phyloP scores from a whole-genome alignment of 345 rosid genomes.

The Eucalyptus regnans region DNA sequence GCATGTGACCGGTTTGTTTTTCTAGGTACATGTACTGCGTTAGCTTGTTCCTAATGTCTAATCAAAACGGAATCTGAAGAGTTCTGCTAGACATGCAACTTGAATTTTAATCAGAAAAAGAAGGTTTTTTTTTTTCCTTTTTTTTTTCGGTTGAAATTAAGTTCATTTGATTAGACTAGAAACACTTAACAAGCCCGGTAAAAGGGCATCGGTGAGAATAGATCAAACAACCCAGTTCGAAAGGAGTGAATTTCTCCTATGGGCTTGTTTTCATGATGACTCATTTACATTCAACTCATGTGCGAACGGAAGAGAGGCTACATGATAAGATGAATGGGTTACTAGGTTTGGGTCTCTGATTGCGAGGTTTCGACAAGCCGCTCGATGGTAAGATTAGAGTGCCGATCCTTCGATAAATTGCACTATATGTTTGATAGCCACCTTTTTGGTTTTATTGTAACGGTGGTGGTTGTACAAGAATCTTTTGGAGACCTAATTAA shows the following conservation, averaged over 20 bases:
- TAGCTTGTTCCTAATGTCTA: not conserved
- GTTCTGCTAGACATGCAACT: not conserved
- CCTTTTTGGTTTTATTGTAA: not conserved
- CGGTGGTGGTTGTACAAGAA: not conserved
- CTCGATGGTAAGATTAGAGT: not conserved
- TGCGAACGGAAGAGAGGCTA: not conserved
- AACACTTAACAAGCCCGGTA: not conserved
- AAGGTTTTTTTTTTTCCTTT: too few species aligned
- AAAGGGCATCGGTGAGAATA: not conserved
- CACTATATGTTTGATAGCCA: not conserved
- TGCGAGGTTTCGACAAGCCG: fast-evolving
- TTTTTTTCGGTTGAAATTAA: too few species aligned
- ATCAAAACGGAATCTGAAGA: not conserved
- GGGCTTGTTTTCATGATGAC: fast-evolving
- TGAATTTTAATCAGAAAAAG: fast-evolving
- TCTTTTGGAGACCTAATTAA: not conserved
- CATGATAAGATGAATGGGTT: not conserved
- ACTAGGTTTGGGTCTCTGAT: not conserved
- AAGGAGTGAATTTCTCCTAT: not conserved
- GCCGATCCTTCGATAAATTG: fast-evolving
- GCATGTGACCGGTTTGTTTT: not conserved
- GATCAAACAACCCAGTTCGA: fast-evolving
- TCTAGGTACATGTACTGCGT: not conserved
- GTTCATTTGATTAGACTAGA: not conserved
- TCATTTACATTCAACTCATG: not conserved